These are phyloP conservation scores for Leccinum subfulvum DNA, from an alignment of 1,284 basidiomycete species.

Conservation along the genomic window DNA sequence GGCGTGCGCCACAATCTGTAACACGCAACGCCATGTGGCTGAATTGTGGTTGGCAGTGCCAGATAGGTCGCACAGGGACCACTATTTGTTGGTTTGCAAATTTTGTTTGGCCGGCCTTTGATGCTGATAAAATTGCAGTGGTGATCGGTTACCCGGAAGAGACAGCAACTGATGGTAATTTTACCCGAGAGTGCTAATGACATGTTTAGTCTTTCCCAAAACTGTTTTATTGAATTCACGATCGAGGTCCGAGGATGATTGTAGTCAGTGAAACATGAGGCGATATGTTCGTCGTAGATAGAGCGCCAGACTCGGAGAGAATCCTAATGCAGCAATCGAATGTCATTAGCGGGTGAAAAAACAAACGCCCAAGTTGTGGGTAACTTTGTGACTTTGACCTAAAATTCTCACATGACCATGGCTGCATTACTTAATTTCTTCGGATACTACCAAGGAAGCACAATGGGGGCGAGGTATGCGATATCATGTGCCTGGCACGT, in stretches of 20 bases:
- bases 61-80: slow-evolving; percentile 33
- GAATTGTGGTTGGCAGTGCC: slow-evolving; percentile 22
- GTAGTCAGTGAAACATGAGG: neutral
- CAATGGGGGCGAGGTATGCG: slow-evolving; percentile 37
- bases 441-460: slow-evolving; percentile 24
- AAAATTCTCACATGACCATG: slow-evolving; percentile 32
- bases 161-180: slow-evolving; percentile 3
- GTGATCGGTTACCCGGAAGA: slow-evolving; percentile 25
- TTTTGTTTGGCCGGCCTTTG: neutral
- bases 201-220: neutral
- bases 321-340: slow-evolving; percentile 35
- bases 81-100: slow-evolving; percentile 30
- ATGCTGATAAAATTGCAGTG: slow-evolving; percentile 23
- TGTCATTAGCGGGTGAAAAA: slow-evolving; percentile 18
- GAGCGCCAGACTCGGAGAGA: slow-evolving; percentile 23
- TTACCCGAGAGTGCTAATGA: neutral
- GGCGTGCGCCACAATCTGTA: neutral
- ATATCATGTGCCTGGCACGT: slow-evolving; percentile 11
- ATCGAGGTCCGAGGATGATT: neutral
- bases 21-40: neutral
- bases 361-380: slow-evolving; percentile 14
- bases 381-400: slow-evolving; percentile 17
- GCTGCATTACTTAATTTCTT: slow-evolving; percentile 21
- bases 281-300: slow-evolving; percentile 25
- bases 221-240: slow-evolving; percentile 7